Conservation (phyloP, 495 filamentous ascomycete species). For the Aspergillus cavernicola region DNA sequence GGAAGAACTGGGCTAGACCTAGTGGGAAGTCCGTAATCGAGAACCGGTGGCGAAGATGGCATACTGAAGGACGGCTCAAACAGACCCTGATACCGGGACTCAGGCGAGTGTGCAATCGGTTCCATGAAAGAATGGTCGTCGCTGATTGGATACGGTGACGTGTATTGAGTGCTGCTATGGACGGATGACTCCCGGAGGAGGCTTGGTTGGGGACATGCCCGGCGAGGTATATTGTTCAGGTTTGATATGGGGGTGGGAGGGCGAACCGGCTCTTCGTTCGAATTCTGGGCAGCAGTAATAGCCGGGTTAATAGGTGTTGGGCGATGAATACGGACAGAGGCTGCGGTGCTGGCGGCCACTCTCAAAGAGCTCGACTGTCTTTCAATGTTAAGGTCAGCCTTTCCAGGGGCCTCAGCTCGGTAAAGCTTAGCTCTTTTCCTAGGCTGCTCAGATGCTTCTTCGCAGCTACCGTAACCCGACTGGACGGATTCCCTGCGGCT, state of each 20-base stretch:
- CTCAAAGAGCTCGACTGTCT: conserved; percentile 73
- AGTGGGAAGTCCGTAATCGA: conserved; percentile 50
- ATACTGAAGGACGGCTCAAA: conserved; percentile 56
- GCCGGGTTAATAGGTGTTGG: conserved; percentile 62
- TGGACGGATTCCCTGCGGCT: conserved; percentile 39
- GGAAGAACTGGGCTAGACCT: conserved; percentile 76
- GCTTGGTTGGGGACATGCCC: conserved; percentile 32
- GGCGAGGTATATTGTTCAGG: conserved; percentile 29
- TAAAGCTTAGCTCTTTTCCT: conserved; percentile 71
- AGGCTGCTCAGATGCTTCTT: conserved; percentile 61
- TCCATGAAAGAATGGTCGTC: conserved; percentile 35
- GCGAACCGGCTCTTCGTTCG: conserved; percentile 72
- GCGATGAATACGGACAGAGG: conserved; percentile 80
- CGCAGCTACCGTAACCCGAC: conserved; percentile 64
- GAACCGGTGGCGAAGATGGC: conserved; percentile 74
- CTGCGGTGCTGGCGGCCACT: conserved; percentile 81
- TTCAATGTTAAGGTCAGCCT: conserved; percentile 61
- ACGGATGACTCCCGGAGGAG: conserved; percentile 44
- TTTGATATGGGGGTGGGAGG: conserved; percentile 78
- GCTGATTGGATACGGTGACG: conserved; percentile 46
- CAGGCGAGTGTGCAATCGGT: conserved; percentile 36
- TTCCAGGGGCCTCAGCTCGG: conserved; percentile 63
- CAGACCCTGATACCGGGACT: conserved; percentile 45
- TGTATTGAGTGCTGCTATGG: conserved; percentile 33
- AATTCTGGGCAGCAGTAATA: conserved; percentile 40